A percentile compares a stretch with the other conserved stretches of the same genome.
These are phyloP conservation scores for Geosmithia flava DNA, from an alignment of 2,329 filamentous ascomycete species.

Conservation along the genomic window DNA sequence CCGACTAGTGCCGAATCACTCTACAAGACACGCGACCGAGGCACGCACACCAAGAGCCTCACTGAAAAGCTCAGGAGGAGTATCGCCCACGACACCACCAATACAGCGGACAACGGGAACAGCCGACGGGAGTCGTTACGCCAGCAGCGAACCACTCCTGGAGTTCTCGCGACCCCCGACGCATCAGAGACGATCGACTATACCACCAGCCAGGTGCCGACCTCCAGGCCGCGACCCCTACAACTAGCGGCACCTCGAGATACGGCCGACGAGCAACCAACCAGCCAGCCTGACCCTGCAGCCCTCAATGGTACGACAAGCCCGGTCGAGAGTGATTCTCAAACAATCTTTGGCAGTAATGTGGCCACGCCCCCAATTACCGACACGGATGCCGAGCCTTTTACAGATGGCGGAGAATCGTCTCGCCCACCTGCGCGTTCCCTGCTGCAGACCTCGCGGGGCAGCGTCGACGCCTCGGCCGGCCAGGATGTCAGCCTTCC, in stretches of 20 bases:
- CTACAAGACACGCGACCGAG: neutral
- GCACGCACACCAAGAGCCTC: slow-evolving; percentile 11
- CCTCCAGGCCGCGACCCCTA: slow-evolving; percentile 25
- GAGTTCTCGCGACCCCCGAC: slow-evolving; percentile 45
- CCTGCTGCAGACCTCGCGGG: slow-evolving; percentile 25
- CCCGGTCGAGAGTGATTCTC: slow-evolving; percentile 39
- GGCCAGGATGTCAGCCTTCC: slow-evolving; percentile 86
- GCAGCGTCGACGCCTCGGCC: slow-evolving; percentile 54
- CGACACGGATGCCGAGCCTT: slow-evolving; percentile 37
- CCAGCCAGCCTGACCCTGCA: neutral
- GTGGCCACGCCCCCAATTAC: slow-evolving; percentile 66
- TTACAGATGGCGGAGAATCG: slow-evolving; percentile 26
- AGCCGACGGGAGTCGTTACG: neutral
- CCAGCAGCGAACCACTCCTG: slow-evolving; percentile 6
- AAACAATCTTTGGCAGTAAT: slow-evolving; percentile 48
- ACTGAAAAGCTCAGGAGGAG: slow-evolving; percentile 20
- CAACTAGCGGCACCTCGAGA: slow-evolving; percentile 28
- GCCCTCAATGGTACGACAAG: slow-evolving; percentile 32
- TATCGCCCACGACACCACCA: neutral
- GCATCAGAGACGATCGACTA: slow-evolving; percentile 29
- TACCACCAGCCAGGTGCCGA: slow-evolving; percentile 14
- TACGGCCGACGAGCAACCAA: slow-evolving; percentile 4
- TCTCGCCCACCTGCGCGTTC: slow-evolving; percentile 32
- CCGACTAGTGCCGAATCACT: neutral
- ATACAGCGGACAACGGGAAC: neutral